A percentile compares a stretch with the other conserved stretches of the same genome.
Evolutionary conservation across 352 stramenopile species (phyloP).

Genomic region (Pythium aphanidermatum): DNA sequence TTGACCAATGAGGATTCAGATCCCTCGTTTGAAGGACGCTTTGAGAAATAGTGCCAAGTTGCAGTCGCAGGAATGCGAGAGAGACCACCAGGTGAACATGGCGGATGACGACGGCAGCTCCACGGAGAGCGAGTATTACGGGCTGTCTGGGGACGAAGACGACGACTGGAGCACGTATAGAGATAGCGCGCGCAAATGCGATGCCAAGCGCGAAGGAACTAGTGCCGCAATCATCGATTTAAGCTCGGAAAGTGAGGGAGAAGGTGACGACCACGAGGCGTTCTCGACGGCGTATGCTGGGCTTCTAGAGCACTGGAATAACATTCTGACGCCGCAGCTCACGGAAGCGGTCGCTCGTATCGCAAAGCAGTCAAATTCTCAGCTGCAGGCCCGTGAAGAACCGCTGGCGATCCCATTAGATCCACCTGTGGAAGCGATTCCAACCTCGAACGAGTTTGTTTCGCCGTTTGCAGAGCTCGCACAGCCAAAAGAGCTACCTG

Average conservation of each 20-base stretch:
- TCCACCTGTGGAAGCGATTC: background rate
- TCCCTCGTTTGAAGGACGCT: too few relatives aligned
- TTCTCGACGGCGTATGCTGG: background rate
- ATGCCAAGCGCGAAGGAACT: background rate
- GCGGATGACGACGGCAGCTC: background rate
- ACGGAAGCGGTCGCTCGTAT: background rate
- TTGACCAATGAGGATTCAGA: too few relatives aligned
- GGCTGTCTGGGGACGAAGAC: constrained; percentile 1
- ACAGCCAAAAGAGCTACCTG: background rate
- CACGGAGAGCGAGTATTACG: constrained; percentile 13
- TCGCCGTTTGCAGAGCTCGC: constrained; percentile 6
- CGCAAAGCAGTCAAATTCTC: background rate
- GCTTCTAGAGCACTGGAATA: constrained; percentile 3
- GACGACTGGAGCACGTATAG: background rate
- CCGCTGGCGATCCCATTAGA: background rate
- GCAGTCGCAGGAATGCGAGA: too few relatives aligned
- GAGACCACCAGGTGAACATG: too few relatives aligned
- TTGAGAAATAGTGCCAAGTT: too few relatives aligned
- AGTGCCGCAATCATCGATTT: too few relatives aligned
- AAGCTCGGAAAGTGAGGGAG: background rate
- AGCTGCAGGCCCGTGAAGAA: background rate
- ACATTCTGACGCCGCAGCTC: constrained; percentile 2
- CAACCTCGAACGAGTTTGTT: constrained; percentile 1
- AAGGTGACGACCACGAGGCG: background rate
- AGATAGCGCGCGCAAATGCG: background rate